Evolutionary conservation across 257 asterid genomes (phyloP).

Genomic region (Lycium barbarum): DNA sequence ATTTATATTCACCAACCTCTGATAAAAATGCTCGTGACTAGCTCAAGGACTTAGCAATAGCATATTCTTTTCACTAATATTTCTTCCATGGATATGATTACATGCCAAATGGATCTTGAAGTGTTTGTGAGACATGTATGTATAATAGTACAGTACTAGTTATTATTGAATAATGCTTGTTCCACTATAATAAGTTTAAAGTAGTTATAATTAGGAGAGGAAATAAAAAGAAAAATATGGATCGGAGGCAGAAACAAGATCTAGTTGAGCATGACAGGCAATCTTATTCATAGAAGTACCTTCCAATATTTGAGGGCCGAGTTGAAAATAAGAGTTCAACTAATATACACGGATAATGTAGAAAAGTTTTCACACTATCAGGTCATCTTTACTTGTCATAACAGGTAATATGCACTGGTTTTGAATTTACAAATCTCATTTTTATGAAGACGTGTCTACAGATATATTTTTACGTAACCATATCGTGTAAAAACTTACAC

Average conservation of each 20-base stretch:
- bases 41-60: background rate
- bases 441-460: no score
- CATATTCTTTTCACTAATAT: conserved; percentile 9
- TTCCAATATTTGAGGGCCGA: background rate
- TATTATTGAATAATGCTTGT: background rate
- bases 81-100: background rate
- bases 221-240: no score
- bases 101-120: background rate
- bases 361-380: no score
- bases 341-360: no score
- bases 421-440: no score
- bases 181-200: background rate
- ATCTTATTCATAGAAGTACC: background rate
- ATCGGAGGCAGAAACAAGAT: background rate
- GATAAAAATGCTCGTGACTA: background rate
- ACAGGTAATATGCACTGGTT: no score
- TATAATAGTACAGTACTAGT: background rate
- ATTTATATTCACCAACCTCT: background rate
- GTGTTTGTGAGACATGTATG: background rate
- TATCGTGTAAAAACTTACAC: no score
- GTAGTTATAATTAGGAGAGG: background rate
- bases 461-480: no score
- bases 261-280: background rate
- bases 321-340: background rate
- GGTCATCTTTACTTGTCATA: no score